A percentile compares a stretch with the other conserved stretches of the same genome.
Evolutionary conservation across 2,329 filamentous ascomycete species (phyloP).

Genomic region (Moelleriella libera): DNA sequence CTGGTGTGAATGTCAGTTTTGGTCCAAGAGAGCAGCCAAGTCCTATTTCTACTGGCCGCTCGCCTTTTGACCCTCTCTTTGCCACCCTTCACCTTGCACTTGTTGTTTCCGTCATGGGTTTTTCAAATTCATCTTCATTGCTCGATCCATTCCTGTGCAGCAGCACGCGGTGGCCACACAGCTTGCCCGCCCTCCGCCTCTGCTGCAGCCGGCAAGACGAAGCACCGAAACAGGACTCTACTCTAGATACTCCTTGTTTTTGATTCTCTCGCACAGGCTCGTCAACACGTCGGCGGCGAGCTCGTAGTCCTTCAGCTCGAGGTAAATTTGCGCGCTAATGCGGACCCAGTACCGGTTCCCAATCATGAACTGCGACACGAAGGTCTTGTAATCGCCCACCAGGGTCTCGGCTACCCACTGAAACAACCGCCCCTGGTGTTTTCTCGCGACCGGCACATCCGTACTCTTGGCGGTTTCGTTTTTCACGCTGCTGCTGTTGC

Average conservation of each 20-base stretch:
- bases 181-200: no score
- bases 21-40: no score
- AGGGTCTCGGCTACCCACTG: conserved; percentile 45
- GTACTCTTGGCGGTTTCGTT: conserved; percentile 8
- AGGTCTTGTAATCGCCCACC: conserved; percentile 52
- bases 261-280: conserved; percentile 26
- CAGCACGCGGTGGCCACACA: no score
- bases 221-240: no score
- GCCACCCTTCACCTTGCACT: no score
- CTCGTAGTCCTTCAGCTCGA: conserved; percentile 68
- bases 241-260: conserved; percentile 17
- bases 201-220: no score
- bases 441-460: conserved; percentile 14
- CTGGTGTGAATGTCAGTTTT: no score
- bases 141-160: no score
- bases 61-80: no score
- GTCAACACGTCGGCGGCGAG: conserved; percentile 48
- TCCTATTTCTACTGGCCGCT: no score
- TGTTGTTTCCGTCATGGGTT: no score
- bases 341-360: conserved; percentile 52
- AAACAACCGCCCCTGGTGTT: conserved; percentile 23
- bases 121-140: no score
- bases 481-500: not conserved
- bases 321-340: conserved; percentile 69
- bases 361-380: conserved; percentile 51